Evolutionary conservation across 306 rosid genomes (phyloP).

Genomic region (Crotalaria pallida): DNA sequence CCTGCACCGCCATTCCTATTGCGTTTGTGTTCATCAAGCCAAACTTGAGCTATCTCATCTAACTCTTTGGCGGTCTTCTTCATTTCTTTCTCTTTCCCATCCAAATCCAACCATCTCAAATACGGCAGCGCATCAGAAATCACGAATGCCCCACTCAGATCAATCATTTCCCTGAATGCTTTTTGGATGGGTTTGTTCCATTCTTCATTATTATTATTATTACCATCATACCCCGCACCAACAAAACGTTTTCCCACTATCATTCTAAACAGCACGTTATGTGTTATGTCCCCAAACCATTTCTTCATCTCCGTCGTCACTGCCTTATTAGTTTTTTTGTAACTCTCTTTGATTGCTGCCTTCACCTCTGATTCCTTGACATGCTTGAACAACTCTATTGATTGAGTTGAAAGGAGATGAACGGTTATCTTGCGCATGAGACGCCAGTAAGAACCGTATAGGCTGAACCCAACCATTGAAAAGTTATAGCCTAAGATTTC

Average conservation of each 20-base stretch:
- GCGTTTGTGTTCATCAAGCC: constrained; percentile 33
- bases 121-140: constrained; percentile 23
- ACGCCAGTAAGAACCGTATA: constrained; percentile 46
- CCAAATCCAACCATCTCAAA: constrained; percentile 48
- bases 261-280: constrained; percentile 12
- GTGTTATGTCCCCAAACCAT: constrained; percentile 26
- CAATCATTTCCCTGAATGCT: background rate
- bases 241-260: background rate
- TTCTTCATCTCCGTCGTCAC: constrained; percentile 32
- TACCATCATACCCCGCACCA: too few relatives aligned
- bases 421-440: constrained; percentile 23
- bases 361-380: constrained; percentile 23
- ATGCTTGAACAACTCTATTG: constrained; percentile 11
- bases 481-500: constrained; percentile 22
- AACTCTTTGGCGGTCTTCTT: constrained; percentile 21
- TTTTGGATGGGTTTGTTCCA: constrained; percentile 1
- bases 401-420: constrained; percentile 15
- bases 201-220: too few relatives aligned
- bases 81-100: constrained; percentile 31
- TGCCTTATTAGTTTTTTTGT: background rate
- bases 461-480: constrained; percentile 24
- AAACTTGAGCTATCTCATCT: background rate
- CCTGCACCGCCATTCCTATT: background rate
- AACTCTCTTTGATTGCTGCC: constrained; percentile 10
- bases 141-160: constrained; percentile 9